A percentile compares a stretch with the other conserved stretches of the same genome.
Evolutionary conservation across 2,329 filamentous ascomycete genomes (phyloP).

Genomic region (Aspergillus brunneoviolaceus): DNA sequence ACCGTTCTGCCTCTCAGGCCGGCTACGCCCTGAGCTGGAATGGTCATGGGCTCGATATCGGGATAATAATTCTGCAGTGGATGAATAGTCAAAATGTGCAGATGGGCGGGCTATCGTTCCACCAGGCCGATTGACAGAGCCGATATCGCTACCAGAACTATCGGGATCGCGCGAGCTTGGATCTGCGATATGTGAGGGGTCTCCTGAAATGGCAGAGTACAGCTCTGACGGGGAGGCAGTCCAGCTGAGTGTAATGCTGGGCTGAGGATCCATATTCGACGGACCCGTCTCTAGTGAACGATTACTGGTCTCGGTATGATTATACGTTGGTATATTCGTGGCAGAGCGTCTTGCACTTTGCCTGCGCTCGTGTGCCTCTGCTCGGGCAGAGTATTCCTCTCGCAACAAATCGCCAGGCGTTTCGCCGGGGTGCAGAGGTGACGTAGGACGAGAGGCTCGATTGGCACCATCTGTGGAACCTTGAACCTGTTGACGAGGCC

Average conservation of each 20-base stretch:
- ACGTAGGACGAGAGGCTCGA: conserved; percentile 34
- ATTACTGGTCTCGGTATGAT: conserved; percentile 22
- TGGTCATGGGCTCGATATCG: conserved; percentile 30
- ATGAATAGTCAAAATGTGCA: conserved; percentile 23
- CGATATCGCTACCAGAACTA: conserved; percentile 24
- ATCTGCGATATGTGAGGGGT: conserved; percentile 21
- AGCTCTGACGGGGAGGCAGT: conserved; percentile 43
- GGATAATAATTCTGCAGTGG: conserved; percentile 22
- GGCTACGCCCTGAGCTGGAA: conserved; percentile 38
- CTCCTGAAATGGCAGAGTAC: conserved; percentile 28
- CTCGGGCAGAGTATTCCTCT: conserved; percentile 31
- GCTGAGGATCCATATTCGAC: conserved; percentile 29
- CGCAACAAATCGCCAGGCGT: conserved; percentile 31
- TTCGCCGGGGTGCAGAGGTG: conserved; percentile 32
- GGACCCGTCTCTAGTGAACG: conserved; percentile 26
- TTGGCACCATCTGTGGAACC: conserved; percentile 32
- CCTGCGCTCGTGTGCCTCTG: conserved; percentile 24
- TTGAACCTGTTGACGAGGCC: conserved; percentile 28
- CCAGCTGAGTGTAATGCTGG: conserved; percentile 39
- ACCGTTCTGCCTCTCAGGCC: conserved; percentile 28
- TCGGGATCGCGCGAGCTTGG: conserved; percentile 24
- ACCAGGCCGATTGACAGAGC: conserved; percentile 14
- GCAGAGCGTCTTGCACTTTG: conserved; percentile 39
- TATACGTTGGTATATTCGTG: conserved; percentile 44
- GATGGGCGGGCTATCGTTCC: conserved; percentile 20